Evolutionary conservation across 2,329 filamentous ascomycete species (phyloP).

Genomic region (Penicillium rolfsii): DNA sequence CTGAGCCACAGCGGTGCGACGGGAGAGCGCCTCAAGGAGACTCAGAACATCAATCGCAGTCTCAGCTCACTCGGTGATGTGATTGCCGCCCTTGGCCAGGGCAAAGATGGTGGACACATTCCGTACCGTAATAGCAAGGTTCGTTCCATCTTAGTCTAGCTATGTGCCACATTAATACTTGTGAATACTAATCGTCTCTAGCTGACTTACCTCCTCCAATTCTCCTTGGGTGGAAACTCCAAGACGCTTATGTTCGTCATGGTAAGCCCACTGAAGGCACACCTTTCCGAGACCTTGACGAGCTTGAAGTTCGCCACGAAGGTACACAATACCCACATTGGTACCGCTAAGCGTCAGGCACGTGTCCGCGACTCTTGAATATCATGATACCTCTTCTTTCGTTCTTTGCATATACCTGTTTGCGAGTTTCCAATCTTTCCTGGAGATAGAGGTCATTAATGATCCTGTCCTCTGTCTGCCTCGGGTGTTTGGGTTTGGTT

Average conservation of each 20-base stretch:
- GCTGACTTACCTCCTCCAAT: slow-evolving; percentile 92
- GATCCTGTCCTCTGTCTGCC: slow-evolving; percentile 35
- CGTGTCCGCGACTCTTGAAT: slow-evolving; percentile 41
- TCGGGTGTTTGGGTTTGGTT: slow-evolving; percentile 31
- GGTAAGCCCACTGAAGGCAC: slow-evolving; percentile 88
- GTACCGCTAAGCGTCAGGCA: slow-evolving; percentile 67
- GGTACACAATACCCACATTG: slow-evolving; percentile 86
- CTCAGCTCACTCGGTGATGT: slow-evolving; percentile 91
- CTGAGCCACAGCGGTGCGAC: slow-evolving; percentile 84
- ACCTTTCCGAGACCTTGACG: slow-evolving; percentile 89
- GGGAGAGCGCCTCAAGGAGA: slow-evolving; percentile 87
- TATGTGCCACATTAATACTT: not conserved
- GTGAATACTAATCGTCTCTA: slow-evolving; percentile 38
- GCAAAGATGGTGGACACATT: slow-evolving; percentile 75
- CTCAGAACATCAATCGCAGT: slow-evolving; percentile 96
- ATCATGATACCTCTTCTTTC: slow-evolving; percentile 26
- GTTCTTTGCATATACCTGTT: slow-evolving; percentile 28
- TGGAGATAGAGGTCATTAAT: slow-evolving; percentile 30
- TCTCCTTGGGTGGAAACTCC: slow-evolving; percentile 89
- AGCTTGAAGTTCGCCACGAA: slow-evolving; percentile 96
- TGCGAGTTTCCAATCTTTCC: slow-evolving; percentile 11
- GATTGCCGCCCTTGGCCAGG: slow-evolving; percentile 86
- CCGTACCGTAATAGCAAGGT: slow-evolving; percentile 96
- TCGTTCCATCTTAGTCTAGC: slow-evolving; percentile 30
- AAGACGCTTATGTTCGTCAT: slow-evolving; percentile 99